These are phyloP conservation scores for Alternaria arborescens DNA, from an alignment of 2,329 filamentous ascomycete genomes.

Conservation along the genomic window DNA sequence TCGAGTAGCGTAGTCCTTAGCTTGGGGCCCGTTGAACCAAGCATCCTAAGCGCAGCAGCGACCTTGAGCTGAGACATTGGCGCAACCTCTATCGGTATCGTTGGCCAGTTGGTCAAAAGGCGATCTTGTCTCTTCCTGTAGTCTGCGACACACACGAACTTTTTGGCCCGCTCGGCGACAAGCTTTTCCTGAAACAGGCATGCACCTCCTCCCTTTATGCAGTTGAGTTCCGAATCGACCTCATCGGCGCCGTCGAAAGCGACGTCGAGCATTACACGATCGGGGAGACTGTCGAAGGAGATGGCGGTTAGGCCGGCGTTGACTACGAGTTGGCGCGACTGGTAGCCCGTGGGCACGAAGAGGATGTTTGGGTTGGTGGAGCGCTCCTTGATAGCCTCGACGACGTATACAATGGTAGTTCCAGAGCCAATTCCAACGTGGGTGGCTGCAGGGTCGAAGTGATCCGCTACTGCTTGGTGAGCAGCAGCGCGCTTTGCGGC, in stretches of 20 bases:
- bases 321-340: conserved; percentile 86
- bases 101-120: conserved; percentile 79
- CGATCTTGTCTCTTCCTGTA: conserved; percentile 86
- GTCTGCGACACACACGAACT: conserved; percentile 90
- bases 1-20: conserved; percentile 76
- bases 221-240: conserved; percentile 92
- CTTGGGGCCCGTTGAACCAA: conserved; percentile 76
- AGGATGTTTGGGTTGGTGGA: conserved; percentile 65
- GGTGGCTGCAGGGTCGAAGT: conserved; percentile 69
- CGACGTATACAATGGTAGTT: conserved; percentile 83
- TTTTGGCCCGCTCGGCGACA: conserved; percentile 82
- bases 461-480: conserved; percentile 74
- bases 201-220: conserved; percentile 97
- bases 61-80: conserved; percentile 84
- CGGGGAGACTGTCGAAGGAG: conserved; percentile 77
- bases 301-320: conserved; percentile 78
- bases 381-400: conserved; percentile 72
- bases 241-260: conserved; percentile 98
- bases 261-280: conserved; percentile 75
- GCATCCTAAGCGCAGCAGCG: conserved; percentile 71
- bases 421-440: conserved; percentile 83
- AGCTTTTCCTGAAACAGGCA: conserved; percentile 98
- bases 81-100: conserved; percentile 91
- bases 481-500: conserved; percentile 78
- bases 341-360: conserved; percentile 92